phyloP scores from a whole-genome alignment of 2,329 filamentous ascomycete genomes.

The Cercospora sp. region DNA sequence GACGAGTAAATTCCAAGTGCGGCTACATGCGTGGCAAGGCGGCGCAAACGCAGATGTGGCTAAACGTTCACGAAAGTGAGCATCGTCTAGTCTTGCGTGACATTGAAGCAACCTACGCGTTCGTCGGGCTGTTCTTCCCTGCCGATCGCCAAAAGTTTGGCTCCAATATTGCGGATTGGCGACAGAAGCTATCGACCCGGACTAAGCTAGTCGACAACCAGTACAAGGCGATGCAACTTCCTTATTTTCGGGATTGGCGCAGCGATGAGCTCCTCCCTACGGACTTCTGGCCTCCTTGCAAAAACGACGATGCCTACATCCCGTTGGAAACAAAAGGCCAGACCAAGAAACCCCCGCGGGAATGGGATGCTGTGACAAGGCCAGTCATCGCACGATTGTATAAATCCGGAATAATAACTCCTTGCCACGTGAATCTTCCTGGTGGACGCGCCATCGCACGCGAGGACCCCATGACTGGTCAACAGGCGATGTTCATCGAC shows the following conservation, averaged over 20 bases:
- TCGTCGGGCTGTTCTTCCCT: neutral
- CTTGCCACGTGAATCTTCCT: constrained; percentile 33
- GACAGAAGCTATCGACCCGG: neutral
- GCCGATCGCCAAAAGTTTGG: neutral
- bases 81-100: neutral
- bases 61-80: neutral
- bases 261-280: constrained; percentile 42
- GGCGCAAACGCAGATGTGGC: neutral
- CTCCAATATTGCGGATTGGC: neutral
- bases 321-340: neutral
- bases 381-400: neutral
- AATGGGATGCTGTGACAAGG: constrained; percentile 42
- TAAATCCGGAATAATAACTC: neutral
- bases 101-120: neutral
- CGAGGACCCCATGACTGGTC: constrained; percentile 40
- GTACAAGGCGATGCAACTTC: neutral
- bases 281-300: constrained; percentile 31
- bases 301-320: neutral
- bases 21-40: neutral
- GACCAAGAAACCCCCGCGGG: constrained; percentile 34
- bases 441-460: constrained; percentile 43
- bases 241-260: constrained; percentile 26
- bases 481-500: constrained; percentile 49
- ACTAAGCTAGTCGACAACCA: neutral
- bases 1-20: neutral